Percentiles rank a stretch among this genome's conserved stretches.
phyloP scores from a whole-genome alignment of 805 yeast species.

The Candida tibetensis region DNA sequence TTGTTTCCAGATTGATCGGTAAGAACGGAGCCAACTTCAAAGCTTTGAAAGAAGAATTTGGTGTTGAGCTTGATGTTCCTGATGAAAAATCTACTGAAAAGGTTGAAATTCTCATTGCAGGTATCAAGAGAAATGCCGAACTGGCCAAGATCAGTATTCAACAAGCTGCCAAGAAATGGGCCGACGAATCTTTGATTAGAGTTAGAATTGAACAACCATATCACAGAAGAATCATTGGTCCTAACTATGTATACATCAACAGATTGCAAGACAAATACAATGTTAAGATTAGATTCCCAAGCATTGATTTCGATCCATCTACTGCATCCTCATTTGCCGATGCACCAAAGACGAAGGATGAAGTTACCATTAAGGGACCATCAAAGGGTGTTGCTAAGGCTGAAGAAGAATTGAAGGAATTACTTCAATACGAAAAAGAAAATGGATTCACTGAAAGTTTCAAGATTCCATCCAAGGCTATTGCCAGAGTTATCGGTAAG shows the following conservation, averaged over 20 bases:
- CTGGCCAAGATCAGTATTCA: constrained; percentile 62
- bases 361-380: constrained; percentile 78
- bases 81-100: constrained; percentile 29
- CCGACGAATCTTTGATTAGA: constrained; percentile 70
- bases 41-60: constrained; percentile 66
- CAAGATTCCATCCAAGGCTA: constrained; percentile 66
- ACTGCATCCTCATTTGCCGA: constrained; percentile 21
- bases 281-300: constrained; percentile 76
- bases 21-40: constrained; percentile 77
- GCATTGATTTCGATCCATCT: constrained; percentile 31
- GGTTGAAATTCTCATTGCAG: constrained; percentile 61
- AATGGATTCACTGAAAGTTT: constrained; percentile 70
- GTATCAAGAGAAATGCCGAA: constrained; percentile 74
- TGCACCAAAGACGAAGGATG: constrained; percentile 51
- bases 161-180: constrained; percentile 67
- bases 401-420: constrained; percentile 76
- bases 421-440: constrained; percentile 82
- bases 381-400: constrained; percentile 85
- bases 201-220: constrained; percentile 70
- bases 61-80: constrained; percentile 69
- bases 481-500: constrained; percentile 86
- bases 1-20: constrained; percentile 83
- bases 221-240: constrained; percentile 82
- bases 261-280: constrained; percentile 85
- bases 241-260: constrained; percentile 74